A percentile compares a stretch with the other conserved stretches of the same genome.
These are phyloP conservation scores for Ciborinia camelliae DNA, from an alignment of 2,329 filamentous ascomycete genomes.

Conservation along the genomic window DNA sequence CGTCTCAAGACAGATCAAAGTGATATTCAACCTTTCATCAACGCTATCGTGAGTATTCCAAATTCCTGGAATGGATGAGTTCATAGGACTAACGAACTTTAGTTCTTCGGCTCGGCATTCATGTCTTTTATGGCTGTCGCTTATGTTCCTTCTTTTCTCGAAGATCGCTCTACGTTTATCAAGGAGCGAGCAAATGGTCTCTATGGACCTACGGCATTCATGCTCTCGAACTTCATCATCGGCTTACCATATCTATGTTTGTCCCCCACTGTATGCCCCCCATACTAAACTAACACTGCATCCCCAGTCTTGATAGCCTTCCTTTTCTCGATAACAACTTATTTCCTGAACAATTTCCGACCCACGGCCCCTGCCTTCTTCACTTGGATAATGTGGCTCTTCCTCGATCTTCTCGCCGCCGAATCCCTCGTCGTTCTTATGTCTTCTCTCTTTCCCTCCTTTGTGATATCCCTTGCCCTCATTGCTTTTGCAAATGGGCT, in stretches of 20 bases:
- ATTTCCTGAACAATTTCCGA: constrained; percentile 77
- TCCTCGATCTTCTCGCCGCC: constrained; percentile 77
- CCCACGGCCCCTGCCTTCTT: constrained; percentile 65
- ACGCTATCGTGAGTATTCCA: constrained; percentile 58
- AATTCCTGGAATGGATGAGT: background rate
- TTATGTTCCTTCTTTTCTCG: constrained; percentile 79
- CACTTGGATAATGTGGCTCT: constrained; percentile 78
- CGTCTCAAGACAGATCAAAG: constrained; percentile 64
- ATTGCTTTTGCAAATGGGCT: constrained; percentile 84
- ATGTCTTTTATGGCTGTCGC: constrained; percentile 82
- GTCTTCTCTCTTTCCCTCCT: constrained; percentile 69
- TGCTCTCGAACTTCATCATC: constrained; percentile 77
- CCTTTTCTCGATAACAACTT: constrained; percentile 71
- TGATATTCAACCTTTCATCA: constrained; percentile 77
- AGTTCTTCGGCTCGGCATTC: constrained; percentile 69
- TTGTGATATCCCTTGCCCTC: constrained; percentile 74
- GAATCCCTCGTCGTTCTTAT: constrained; percentile 80
- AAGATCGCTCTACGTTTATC: constrained; percentile 68
- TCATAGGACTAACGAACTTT: background rate
- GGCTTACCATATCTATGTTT: constrained; percentile 73
- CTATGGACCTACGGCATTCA: constrained; percentile 69
- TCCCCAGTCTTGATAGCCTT: constrained; percentile 63
- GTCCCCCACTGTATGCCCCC: constrained; percentile 21
- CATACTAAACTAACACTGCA: constrained; percentile 20
- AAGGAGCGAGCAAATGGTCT: constrained; percentile 81